Evolutionary conservation across 768 basidiomycete genomes (phyloP), one percentile per base, ranked within the genome.

Genomic region (Macrolepiota albuminosa): DNA sequence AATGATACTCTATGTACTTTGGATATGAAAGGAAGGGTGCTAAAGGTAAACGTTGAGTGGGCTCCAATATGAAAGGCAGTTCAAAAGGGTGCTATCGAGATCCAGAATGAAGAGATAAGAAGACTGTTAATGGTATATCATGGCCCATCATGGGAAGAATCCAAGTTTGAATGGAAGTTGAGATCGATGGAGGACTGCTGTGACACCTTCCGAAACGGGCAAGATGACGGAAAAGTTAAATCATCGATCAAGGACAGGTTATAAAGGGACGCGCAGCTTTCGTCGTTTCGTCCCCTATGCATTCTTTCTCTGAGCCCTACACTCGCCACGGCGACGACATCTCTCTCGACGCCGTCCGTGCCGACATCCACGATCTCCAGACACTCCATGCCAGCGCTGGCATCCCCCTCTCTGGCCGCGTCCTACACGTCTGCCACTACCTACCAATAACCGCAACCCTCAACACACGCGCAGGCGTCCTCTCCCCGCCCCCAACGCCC

Each of bases 361-460:
- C 80, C 5, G 85, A 89, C 64, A 88, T 97, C 57, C 73, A 70
- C 39, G 73, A 78, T 9, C 87, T 95, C 69, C 90, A 96, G 73
- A 81, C 81, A 0, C 80, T 88, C 57, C 89, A 91, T 71, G 76
- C 75, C 56, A 81, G 82, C 2, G 84, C 87, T 59, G 89, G 86
- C 46, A 84, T 89, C 57, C 78, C 56, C 29, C 42, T 54, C n/a
- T 54, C 54, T 5, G 95, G 95, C 2, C 84, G 95, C 46, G 90
- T 97, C 71, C 83, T 98, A 67, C 95, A 96, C 66, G 87, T 97
- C 63, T 89, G 86, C 75, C 93, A 95, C 73, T 91, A 94, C 69
- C 86, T 95, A 57, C 93, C 93, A 62, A 80, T 95, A 69, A 76
- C 81, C 50, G 84, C 87, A 31, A 84, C 88, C 37, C 80, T 91